Percentiles rank a stretch among this genome's conserved stretches.
Evolutionary conservation across 2,329 filamentous ascomycete species (phyloP).

Genomic region (Capronia epimyces): DNA sequence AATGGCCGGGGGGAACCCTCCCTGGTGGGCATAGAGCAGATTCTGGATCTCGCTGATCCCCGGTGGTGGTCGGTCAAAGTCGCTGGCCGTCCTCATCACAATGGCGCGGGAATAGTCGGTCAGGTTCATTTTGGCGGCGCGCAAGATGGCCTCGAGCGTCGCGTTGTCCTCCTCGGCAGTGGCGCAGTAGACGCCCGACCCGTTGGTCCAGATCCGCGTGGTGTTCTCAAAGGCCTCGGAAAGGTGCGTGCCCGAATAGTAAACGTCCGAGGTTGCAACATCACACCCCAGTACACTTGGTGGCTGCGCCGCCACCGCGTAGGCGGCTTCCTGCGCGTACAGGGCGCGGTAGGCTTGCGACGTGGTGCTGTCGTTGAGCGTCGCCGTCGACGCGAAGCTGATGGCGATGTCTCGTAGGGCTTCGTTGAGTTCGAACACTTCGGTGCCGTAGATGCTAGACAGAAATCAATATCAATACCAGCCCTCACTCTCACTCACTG

Average conservation of each 20-base stretch:
- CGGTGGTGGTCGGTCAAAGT: slow-evolving; percentile 65
- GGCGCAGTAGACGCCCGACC: slow-evolving; percentile 62
- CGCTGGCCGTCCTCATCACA: slow-evolving; percentile 62
- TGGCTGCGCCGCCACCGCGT: slow-evolving; percentile 39
- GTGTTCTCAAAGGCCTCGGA: slow-evolving; percentile 61
- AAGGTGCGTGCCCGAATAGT: slow-evolving; percentile 59
- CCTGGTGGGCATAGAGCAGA: slow-evolving; percentile 56
- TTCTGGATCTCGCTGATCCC: slow-evolving; percentile 54
- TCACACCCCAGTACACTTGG: slow-evolving; percentile 62
- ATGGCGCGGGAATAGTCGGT: slow-evolving; percentile 64
- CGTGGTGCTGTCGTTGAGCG: slow-evolving; percentile 48
- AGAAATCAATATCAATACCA: neutral
- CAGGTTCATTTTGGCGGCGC: slow-evolving; percentile 51
- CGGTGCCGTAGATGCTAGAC: slow-evolving; percentile 58
- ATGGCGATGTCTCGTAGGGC: slow-evolving; percentile 52
- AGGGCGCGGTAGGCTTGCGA: slow-evolving; percentile 51
- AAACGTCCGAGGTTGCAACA: slow-evolving; percentile 65
- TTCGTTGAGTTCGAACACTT: slow-evolving; percentile 63
- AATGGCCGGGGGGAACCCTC: slow-evolving; percentile 58
- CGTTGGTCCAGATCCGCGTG: slow-evolving; percentile 61
- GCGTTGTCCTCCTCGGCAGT: slow-evolving; percentile 70
- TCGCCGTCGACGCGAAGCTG: slow-evolving; percentile 47
- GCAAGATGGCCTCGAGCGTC: slow-evolving; percentile 59
- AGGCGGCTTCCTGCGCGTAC: slow-evolving; percentile 42
- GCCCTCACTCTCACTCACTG: neutral